These are phyloP conservation scores for Fraxinus paxiana DNA, from an alignment of 305 asterid species.

Conservation along the genomic window DNA sequence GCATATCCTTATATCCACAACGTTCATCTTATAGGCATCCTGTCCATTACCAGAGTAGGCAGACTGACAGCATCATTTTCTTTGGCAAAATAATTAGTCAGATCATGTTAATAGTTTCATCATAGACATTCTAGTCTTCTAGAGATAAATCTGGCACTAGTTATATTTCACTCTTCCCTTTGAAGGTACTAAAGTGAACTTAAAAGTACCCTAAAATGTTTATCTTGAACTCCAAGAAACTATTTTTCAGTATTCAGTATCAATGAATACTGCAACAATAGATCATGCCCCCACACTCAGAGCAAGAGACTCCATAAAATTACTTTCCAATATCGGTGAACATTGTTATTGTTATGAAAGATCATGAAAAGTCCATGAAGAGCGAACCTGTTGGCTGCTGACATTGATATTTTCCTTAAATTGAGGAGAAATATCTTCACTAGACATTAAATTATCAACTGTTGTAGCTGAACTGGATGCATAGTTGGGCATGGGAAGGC, in stretches of 20 bases:
- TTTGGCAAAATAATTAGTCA: not conserved
- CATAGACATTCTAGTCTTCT: not conserved
- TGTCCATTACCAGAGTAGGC: not conserved
- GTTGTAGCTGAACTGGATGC: slow-evolving; percentile 55
- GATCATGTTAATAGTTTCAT: not conserved
- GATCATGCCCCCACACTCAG: not conserved
- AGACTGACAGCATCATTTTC: not conserved
- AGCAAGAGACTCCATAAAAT: slow-evolving; percentile 7
- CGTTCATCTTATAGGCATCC: not conserved
- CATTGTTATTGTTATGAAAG: slow-evolving; percentile 10
- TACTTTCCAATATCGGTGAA: not conserved
- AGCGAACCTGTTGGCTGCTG: slow-evolving; percentile 75
- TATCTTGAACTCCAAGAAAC: not conserved
- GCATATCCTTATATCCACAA: not conserved
- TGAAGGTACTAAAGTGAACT: not conserved
- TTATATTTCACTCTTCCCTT: not conserved
- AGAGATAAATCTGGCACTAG: not conserved
- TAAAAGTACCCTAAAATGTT: slow-evolving; percentile 1
- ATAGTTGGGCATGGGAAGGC: slow-evolving; percentile 61
- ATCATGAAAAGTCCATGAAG: not conserved
- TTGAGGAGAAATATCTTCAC: slow-evolving; percentile 65
- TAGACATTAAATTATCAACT: slow-evolving; percentile 61
- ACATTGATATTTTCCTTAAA: slow-evolving; percentile 64
- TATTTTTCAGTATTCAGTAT: not conserved
- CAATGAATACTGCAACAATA: not conserved